These are phyloP conservation scores for Colletotrichum melonis DNA, from an alignment of 2,329 filamentous ascomycete species.

Conservation along the genomic window DNA sequence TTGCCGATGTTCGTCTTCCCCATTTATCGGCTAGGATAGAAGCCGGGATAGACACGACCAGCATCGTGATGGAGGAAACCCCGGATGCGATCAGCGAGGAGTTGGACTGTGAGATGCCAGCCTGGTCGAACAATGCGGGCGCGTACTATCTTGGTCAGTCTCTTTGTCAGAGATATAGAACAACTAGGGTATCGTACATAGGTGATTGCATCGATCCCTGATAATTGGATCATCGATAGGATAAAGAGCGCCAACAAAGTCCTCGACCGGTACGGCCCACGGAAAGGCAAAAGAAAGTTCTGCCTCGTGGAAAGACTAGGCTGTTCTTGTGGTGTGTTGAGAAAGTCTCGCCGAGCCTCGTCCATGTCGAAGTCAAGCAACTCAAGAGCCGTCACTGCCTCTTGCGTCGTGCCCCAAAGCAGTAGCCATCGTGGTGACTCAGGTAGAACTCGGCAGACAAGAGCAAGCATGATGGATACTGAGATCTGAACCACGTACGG, in stretches of 20 bases:
- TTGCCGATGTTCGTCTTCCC: constrained; percentile 64
- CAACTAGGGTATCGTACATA: constrained; percentile 56
- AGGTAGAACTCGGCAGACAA: constrained; percentile 56
- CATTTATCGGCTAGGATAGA: constrained; percentile 67
- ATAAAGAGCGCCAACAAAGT: constrained; percentile 66
- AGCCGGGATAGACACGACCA: constrained; percentile 67
- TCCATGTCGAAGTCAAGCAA: constrained; percentile 54
- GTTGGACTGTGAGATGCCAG: constrained; percentile 50
- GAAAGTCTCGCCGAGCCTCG: constrained; percentile 60
- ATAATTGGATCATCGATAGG: constrained; percentile 69
- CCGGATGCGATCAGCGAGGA: constrained; percentile 69
- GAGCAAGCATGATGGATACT: constrained; percentile 48
- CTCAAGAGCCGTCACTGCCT: constrained; percentile 56
- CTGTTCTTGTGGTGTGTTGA: constrained; percentile 43
- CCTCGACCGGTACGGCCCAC: constrained; percentile 55
- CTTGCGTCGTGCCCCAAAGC: constrained; percentile 55
- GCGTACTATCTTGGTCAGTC: constrained; percentile 60
- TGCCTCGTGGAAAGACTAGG: constrained; percentile 46
- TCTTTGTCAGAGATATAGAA: neutral
- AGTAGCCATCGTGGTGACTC: constrained; percentile 70
- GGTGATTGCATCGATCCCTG: constrained; percentile 71
- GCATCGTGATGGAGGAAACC: constrained; percentile 68
- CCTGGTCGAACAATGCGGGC: constrained; percentile 68
- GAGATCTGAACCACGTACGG: constrained; percentile 64
- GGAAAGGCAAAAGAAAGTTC: constrained; percentile 47